These are phyloP conservation scores for Eucalyptus polyanthemos DNA, from an alignment of 345 rosid genomes.

Conservation along the genomic window DNA sequence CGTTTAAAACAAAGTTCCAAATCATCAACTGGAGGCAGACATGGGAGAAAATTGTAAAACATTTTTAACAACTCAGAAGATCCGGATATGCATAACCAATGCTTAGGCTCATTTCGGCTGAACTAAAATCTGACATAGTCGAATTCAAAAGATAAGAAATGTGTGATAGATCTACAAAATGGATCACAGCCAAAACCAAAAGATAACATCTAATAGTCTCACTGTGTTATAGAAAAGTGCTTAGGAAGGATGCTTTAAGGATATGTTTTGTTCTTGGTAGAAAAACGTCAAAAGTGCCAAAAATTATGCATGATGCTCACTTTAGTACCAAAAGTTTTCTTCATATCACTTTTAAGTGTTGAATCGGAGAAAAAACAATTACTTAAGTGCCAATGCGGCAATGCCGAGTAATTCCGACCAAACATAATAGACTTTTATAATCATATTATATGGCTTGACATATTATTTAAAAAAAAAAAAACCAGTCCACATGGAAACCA, in stretches of 20 bases:
- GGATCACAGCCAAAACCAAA: not conserved
- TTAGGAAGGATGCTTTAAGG: not conserved
- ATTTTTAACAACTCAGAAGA: not conserved
- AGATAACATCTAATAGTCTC: not conserved
- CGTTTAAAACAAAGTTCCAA: not conserved
- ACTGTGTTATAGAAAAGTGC: not conserved
- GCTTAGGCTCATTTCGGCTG: not conserved
- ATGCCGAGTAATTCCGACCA: too few relatives aligned
- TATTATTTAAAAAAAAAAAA: too few relatives aligned
- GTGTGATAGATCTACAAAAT: not conserved
- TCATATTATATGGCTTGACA: too few relatives aligned
- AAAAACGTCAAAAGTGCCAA: fast-evolving
- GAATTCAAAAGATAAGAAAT: not conserved
- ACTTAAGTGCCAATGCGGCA: too few relatives aligned
- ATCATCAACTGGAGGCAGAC: not conserved
- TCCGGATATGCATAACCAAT: not conserved
- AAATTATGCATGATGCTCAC: fast-evolving
- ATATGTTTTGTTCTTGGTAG: not conserved
- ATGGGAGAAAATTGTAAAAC: not conserved
- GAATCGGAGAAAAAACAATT: too few relatives aligned
- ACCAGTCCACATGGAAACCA: not conserved
- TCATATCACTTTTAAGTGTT: fast-evolving
- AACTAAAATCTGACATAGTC: not conserved
- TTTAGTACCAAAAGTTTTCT: too few relatives aligned
- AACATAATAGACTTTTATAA: too few relatives aligned